A percentile compares a stretch with the other conserved stretches of the same genome.
Conservation (phyloP, 495 filamentous ascomycete species). For the Durotheca rogersii region DNA sequence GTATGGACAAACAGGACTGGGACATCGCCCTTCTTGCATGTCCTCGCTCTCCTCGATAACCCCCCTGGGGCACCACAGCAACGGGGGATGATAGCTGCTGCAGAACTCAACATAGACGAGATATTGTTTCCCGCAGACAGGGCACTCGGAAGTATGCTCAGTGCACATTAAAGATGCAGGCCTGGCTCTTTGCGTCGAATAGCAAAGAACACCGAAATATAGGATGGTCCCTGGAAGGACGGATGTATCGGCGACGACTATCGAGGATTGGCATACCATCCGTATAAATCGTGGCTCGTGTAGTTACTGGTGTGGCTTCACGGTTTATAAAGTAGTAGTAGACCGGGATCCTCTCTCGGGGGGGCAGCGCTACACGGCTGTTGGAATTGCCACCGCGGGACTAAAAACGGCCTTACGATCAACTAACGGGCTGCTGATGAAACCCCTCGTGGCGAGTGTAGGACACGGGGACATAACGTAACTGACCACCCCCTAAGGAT, state of each 20-base stretch:
- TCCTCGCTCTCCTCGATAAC: conserved; percentile 36
- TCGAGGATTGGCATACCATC: conserved; percentile 30
- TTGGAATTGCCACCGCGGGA: conserved; percentile 25
- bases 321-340: conserved; percentile 31
- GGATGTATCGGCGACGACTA: conserved; percentile 26
- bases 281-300: conserved; percentile 30
- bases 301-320: conserved; percentile 26
- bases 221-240: conserved; percentile 26
- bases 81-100: conserved; percentile 45
- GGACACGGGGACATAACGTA: conserved; percentile 39
- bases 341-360: conserved; percentile 9
- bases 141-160: conserved; percentile 50
- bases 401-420: conserved; percentile 28
- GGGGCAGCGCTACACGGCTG: conserved; percentile 22
- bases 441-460: conserved; percentile 37
- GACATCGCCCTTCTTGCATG: conserved; percentile 51
- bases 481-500: conserved; percentile 13
- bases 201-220: conserved; percentile 21
- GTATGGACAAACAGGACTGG: conserved; percentile 52
- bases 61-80: conserved; percentile 44
- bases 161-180: conserved; percentile 50
- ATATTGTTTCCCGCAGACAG: conserved; percentile 54
- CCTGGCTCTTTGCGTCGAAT: conserved; percentile 22
- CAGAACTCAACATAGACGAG: conserved; percentile 54
- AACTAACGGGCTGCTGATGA: conserved; percentile 26